Base-by-base conservation (phyloP, 768 basidiomycete species). In the Pleurotus cornucopiae region DNA sequence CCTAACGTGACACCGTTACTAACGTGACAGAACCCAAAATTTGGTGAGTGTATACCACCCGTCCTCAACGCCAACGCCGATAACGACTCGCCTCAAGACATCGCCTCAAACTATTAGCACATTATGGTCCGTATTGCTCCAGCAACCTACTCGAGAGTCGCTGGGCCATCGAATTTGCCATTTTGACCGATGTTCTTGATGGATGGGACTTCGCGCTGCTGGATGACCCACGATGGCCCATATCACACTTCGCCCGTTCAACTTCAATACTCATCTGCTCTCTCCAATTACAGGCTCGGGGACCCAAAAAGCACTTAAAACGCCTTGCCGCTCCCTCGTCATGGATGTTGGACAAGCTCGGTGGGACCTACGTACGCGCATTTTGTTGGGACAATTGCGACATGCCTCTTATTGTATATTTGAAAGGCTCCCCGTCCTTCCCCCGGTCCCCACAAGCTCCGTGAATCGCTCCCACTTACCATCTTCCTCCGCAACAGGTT, bases 331-430 rank as follows among this genome's bases (percentile, higher is more conserved):
- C 97, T 60, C 97, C 97, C 61, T 96, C 94, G 46, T 89, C 93
- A 79, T 99, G 97, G 97, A 98, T 99, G 95, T 84, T 99, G 61
- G 94, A 98, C 83, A 99, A 99, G 80, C 76, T 99, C 67, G 87
- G 90, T 76, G 93, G 93, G 58, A 94, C 93, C 63, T 96, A 92
- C 66, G 93, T 94, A 75, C 71, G 89, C 74, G 60, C 37, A 45
- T 38, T 44, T 40, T 39, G 12, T 47, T 49, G 30, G 14, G 43
- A 34, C 2, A 54, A 49, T 56, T 25, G 18, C 43, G 21, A 54
- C 54, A 13, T 56, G 54, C 26, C 61, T 41, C 49, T 60, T 18
- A 43, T 44, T 51, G 47, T 26, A 57, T 53, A 40, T 58, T 66
- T 58, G 7, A 41, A 64, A 92, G 94, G 94, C 94, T 70, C 93